phyloP scores from a whole-genome alignment of 2,329 filamentous ascomycete species.

The Stylonectria norvegica region DNA sequence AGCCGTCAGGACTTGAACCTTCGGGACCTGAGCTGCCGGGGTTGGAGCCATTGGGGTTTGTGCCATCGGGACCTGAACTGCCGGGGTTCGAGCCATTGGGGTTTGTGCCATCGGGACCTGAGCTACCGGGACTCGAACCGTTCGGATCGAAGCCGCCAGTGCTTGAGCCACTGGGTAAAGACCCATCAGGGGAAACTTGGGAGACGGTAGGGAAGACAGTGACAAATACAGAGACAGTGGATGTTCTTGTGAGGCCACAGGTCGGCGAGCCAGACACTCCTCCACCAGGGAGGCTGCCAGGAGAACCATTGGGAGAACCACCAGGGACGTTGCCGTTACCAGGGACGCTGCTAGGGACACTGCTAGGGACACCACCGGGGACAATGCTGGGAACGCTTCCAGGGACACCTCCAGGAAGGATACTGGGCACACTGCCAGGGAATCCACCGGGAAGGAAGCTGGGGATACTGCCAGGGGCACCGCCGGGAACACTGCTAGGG shows the following conservation, averaged over 20 bases:
- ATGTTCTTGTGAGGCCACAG: constrained; percentile 39
- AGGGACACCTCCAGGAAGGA: constrained; percentile 4
- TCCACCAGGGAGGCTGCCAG: constrained; percentile 12
- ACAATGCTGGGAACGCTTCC: constrained; percentile 6
- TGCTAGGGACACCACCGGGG: constrained; percentile 10
- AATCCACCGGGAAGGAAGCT: constrained; percentile 6
- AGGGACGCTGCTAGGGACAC: constrained; percentile 8
- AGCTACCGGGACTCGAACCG: constrained; percentile 9
- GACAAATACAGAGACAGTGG: constrained; percentile 49
- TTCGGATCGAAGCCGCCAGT: constrained; percentile 6
- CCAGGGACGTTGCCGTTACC: constrained; percentile 11
- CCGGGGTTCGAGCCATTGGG: background rate
- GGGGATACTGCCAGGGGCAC: constrained; percentile 13
- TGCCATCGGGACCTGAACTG: background rate
- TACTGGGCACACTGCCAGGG: constrained; percentile 6
- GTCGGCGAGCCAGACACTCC: constrained; percentile 24
- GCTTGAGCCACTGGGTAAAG: constrained; percentile 13
- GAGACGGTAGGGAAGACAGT: constrained; percentile 40
- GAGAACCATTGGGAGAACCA: background rate
- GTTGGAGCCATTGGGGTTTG: too few species aligned
- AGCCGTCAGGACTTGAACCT: background rate
- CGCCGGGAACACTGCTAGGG: constrained; percentile 8
- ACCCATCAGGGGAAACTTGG: constrained; percentile 13
- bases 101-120: constrained; percentile 12
- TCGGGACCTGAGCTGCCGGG: too few species aligned